Evolutionary conservation across 2,329 filamentous ascomycete species (phyloP).

Genomic region (Paramyrothecium roridum): DNA sequence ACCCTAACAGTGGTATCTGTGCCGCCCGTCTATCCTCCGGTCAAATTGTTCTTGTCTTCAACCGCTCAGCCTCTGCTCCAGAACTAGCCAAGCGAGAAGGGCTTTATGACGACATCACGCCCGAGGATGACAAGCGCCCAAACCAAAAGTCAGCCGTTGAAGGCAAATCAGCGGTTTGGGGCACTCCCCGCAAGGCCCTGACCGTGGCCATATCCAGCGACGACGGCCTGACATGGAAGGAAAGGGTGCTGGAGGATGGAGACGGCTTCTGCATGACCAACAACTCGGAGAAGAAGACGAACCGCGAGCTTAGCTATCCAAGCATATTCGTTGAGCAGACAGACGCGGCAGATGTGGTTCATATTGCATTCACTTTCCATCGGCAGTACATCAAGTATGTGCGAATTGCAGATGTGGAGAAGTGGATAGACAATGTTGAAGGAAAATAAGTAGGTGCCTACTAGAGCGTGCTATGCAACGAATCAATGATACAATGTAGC

Average conservation of each 20-base stretch:
- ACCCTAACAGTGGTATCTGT: constrained; percentile 40
- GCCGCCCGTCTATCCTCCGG: constrained; percentile 32
- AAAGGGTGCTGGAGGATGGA: constrained; percentile 36
- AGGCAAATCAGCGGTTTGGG: constrained; percentile 39
- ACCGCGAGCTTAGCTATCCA: constrained; percentile 40
- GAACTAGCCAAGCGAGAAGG: constrained; percentile 31
- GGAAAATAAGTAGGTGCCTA: background rate
- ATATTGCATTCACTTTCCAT: constrained; percentile 40
- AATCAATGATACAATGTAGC: no score
- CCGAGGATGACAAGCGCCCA: constrained; percentile 31
- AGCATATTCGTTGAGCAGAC: constrained; percentile 29
- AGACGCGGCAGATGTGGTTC: constrained; percentile 12
- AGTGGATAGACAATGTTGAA: constrained; percentile 12
- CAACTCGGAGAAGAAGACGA: constrained; percentile 35
- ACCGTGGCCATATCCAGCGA: constrained; percentile 31
- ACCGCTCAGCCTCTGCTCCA: constrained; percentile 29
- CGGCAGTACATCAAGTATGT: constrained; percentile 39
- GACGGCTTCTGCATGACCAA: constrained; percentile 44
- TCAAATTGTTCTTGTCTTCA: constrained; percentile 33
- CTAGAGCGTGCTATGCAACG: no score
- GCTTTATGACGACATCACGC: constrained; percentile 41
- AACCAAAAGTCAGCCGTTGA: constrained; percentile 29
- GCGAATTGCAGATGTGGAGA: constrained; percentile 20
- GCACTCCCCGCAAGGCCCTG: constrained; percentile 32
- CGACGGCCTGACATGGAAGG: constrained; percentile 31